Percentiles rank a stretch among this genome's conserved stretches.
phyloP scores from a whole-genome alignment of 2,329 filamentous ascomycete genomes.

The Alternaria burnsii region DNA sequence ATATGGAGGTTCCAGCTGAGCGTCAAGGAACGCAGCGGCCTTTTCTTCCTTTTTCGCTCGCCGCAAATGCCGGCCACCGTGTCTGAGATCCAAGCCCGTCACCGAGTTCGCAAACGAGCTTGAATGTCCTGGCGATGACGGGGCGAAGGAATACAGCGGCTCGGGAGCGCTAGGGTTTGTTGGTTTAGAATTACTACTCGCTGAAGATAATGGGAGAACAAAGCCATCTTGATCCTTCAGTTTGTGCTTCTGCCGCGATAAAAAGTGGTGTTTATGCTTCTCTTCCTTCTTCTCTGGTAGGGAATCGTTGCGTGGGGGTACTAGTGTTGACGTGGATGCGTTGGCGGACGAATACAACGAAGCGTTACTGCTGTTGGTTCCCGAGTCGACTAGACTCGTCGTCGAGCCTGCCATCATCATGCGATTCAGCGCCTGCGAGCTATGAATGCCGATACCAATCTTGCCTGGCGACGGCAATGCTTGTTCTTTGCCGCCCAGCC shows the following conservation, averaged over 20 bases:
- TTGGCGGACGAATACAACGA: slow-evolving; percentile 80
- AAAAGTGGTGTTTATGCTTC: slow-evolving; percentile 77
- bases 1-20: slow-evolving; percentile 42
- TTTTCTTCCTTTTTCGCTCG: slow-evolving; percentile 73
- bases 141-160: slow-evolving; percentile 80
- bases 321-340: slow-evolving; percentile 77
- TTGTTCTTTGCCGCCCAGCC: slow-evolving; percentile 66
- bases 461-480: slow-evolving; percentile 72
- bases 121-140: slow-evolving; percentile 73
- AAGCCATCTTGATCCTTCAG: slow-evolving; percentile 74
- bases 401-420: slow-evolving; percentile 72
- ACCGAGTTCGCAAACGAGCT: slow-evolving; percentile 81
- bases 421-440: slow-evolving; percentile 70
- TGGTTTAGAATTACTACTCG: slow-evolving; percentile 77
- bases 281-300: slow-evolving; percentile 71
- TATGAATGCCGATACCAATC: slow-evolving; percentile 71
- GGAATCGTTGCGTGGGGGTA: slow-evolving; percentile 60
- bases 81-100: slow-evolving; percentile 79
- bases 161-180: slow-evolving; percentile 78
- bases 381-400: slow-evolving; percentile 71
- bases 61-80: slow-evolving; percentile 76
- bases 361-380: slow-evolving; percentile 62
- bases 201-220: slow-evolving; percentile 76
- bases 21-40: slow-evolving; percentile 50
- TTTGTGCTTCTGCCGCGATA: slow-evolving; percentile 82